Conservation (phyloP, 371 early-diverging fungal species). For the Mucor plumbeus region DNA sequence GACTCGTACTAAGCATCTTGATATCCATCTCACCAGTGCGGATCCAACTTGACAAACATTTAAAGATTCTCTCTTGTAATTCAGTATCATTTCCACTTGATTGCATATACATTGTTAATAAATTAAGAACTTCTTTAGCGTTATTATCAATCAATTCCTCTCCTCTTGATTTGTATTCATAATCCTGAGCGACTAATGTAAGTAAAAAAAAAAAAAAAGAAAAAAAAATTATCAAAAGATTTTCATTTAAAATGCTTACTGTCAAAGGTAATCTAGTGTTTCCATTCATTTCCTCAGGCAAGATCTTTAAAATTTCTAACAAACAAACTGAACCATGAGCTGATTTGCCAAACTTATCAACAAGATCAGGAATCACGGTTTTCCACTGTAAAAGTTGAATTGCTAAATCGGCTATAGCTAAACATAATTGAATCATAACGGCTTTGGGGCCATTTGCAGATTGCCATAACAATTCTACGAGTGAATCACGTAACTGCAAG, state of each 20-base stretch:
- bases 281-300: slow-evolving; percentile 87
- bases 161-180: slow-evolving; percentile 63
- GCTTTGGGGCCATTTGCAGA: slow-evolving; percentile 59
- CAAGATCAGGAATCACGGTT: slow-evolving; percentile 74
- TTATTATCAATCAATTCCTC: slow-evolving; percentile 69
- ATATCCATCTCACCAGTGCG: slow-evolving; percentile 81
- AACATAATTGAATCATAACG: slow-evolving; percentile 82
- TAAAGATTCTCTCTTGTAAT: slow-evolving; percentile 69
- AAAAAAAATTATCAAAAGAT: not conserved
- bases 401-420: slow-evolving; percentile 86
- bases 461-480: slow-evolving; percentile 66
- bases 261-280: slow-evolving; percentile 70
- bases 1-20: slow-evolving; percentile 63
- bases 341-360: slow-evolving; percentile 63
- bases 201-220: too few relatives aligned
- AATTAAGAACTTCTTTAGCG: slow-evolving; percentile 64
- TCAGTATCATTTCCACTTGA: slow-evolving; percentile 58
- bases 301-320: slow-evolving; percentile 79
- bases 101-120: slow-evolving; percentile 72
- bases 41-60: slow-evolving; percentile 86
- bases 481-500: slow-evolving; percentile 78
- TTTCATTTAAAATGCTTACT: slow-evolving; percentile 33
- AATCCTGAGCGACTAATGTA: slow-evolving; percentile 45
- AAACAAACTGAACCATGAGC: slow-evolving; percentile 51
- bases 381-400: slow-evolving; percentile 86